Evolutionary conservation across 345 rosid genomes (phyloP).

Genomic region (Anacardium occidentale): DNA sequence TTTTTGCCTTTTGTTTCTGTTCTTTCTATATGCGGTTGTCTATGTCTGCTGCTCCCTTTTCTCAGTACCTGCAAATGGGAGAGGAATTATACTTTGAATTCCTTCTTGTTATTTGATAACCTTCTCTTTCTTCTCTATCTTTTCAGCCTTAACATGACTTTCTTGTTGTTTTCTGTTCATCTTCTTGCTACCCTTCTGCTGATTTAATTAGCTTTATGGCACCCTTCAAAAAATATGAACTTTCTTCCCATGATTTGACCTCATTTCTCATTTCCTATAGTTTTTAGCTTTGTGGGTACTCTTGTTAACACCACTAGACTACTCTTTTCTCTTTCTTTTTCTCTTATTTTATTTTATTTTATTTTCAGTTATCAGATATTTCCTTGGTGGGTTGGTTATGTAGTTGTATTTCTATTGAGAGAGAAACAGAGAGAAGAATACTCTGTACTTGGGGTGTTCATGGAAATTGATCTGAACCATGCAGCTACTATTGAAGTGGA

Average conservation of each 20-base stretch:
- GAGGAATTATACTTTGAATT: conserved; percentile 75
- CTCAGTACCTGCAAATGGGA: conserved; percentile 70
- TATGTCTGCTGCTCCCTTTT: conserved; percentile 68
- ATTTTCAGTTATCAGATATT: conserved; percentile 15
- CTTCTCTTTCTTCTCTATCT: background rate
- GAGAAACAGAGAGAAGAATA: conserved; percentile 1
- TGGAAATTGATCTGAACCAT: conserved; percentile 95
- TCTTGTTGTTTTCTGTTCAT: conserved; percentile 31
- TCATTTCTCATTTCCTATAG: conserved; percentile 28
- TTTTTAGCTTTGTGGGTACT: conserved; percentile 28
- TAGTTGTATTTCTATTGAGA: conserved; percentile 21
- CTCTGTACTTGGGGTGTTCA: conserved; percentile 32
- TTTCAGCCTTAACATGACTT: conserved; percentile 29
- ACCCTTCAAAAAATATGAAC: conserved; percentile 20
- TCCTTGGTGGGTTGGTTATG: conserved; percentile 25
- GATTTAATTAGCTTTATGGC: conserved; percentile 20
- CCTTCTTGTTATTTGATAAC: conserved; percentile 72
- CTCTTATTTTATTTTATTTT: background rate
- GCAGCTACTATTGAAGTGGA: conserved; percentile 59
- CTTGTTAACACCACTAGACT: conserved; percentile 32
- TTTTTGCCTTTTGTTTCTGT: conserved; percentile 40
- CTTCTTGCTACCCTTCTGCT: conserved; percentile 32
- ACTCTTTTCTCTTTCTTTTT: conserved; percentile 11
- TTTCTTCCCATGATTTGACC: conserved; percentile 31
- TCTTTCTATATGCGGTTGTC: conserved; percentile 56